phyloP scores from a whole-genome alignment of 352 stramenopile genomes.

The Phytophthora sp. region DNA sequence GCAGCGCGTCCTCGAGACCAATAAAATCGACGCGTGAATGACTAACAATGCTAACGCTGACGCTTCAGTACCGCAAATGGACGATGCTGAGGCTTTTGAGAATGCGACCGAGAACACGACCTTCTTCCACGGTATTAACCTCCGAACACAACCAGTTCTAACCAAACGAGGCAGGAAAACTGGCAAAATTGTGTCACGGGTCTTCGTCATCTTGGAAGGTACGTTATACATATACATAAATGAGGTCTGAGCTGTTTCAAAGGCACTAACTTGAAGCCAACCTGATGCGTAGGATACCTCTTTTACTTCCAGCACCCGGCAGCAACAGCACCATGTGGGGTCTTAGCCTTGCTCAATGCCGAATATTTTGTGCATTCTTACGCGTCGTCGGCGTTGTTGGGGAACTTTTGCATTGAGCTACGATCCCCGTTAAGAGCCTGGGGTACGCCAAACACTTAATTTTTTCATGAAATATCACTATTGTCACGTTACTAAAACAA shows the following conservation, averaged over 20 bases:
- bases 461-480: too few relatives aligned
- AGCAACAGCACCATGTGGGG: constrained; percentile 59
- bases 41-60: constrained; percentile 8
- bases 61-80: neutral
- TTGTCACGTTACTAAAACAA: too few relatives aligned
- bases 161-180: constrained; percentile 79
- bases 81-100: constrained; percentile 17
- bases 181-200: constrained; percentile 66
- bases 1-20: neutral
- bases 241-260: neutral
- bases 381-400: constrained; percentile 56
- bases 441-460: constrained; percentile 40
- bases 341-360: constrained; percentile 66
- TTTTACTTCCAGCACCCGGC: constrained; percentile 79
- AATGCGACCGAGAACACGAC: constrained; percentile 11
- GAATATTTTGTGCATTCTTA: constrained; percentile 82
- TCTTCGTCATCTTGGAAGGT: constrained; percentile 85
- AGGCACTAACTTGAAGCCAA: constrained; percentile 6
- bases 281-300: constrained; percentile 53
- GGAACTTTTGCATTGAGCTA: constrained; percentile 82
- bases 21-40: constrained; percentile 11
- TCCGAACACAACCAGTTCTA: constrained; percentile 67
- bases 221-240: neutral
- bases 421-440: constrained; percentile 61
- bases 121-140: constrained; percentile 70